These are phyloP conservation scores for Trichoderma cornu-damae DNA, from an alignment of 2,329 filamentous ascomycete species.

Conservation along the genomic window DNA sequence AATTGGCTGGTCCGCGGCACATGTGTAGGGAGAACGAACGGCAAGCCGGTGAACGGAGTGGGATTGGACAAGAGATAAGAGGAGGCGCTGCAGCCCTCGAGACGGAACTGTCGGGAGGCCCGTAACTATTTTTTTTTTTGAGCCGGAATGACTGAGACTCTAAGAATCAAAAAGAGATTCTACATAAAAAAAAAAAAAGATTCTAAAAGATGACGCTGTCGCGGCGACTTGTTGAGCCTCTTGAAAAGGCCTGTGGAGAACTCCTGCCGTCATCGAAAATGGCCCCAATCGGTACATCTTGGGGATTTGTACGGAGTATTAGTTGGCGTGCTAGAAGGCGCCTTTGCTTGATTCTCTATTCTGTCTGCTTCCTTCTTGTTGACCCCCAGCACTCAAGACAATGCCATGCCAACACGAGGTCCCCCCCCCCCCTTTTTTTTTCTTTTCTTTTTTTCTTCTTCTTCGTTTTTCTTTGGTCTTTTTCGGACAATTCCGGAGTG, in stretches of 20 bases:
- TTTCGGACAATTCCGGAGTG: too few species aligned
- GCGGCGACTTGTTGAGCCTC: background rate
- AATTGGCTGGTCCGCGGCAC: background rate
- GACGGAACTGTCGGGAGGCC: conserved; percentile 5
- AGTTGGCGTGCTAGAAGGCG: background rate
- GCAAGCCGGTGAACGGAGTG: background rate
- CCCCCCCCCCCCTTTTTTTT: background rate
- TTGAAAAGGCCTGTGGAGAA: background rate
- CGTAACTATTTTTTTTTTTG: too few species aligned
- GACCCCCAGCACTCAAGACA: background rate
- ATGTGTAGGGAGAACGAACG: background rate
- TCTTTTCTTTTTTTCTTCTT: too few species aligned
- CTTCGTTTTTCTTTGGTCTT: too few species aligned
- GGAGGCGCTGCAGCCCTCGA: too few species aligned
- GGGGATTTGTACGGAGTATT: too few species aligned
- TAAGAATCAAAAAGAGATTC: too few species aligned
- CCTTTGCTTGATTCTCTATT: background rate
- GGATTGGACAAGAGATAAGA: too few species aligned
- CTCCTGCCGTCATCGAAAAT: conserved; percentile 3
- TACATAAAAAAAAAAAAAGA: too few species aligned
- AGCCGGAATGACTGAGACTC: too few species aligned
- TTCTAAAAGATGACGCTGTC: background rate
- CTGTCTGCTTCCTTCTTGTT: background rate
- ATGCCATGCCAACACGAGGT: background rate
- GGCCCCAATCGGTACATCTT: too few species aligned